Evolutionary conservation across 768 basidiomycete genomes (phyloP), one percentile per base, ranked within the genome.

Genomic region (Suillus sp.): DNA sequence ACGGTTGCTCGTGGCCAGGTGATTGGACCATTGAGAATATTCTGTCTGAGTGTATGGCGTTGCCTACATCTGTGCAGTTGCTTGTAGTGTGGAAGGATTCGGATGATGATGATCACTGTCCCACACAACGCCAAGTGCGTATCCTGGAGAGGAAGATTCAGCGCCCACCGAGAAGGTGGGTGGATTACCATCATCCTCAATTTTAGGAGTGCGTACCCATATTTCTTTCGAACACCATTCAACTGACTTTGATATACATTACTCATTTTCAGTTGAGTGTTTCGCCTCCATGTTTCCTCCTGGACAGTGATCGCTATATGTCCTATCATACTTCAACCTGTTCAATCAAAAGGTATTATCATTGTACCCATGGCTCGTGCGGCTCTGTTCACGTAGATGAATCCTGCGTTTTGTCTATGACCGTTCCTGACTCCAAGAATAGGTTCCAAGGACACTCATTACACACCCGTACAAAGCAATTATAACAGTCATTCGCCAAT

Each of bases 141-240:
- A 22, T 9, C 34, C 30, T 60, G 45, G 27, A 38, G 59, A 47
- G n/a, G 47, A 37, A 50, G 7, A 35, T 51, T 16, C 8, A 11
- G 6, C 59, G 20, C 53, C 27, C 59, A 32, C 40, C 60, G 11
- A 20, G 59, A 50, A 50, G 59, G 59, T 60, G 45, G 59, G 59
- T 51, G 2, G 59, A 60, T 50, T 20, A 14, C 20, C 38, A 60
- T n/a, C 43, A 43, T 8, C 32, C 34, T 22, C 16, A 1, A 0
- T 30, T 35, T 27, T 50, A 45, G 59, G 32, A 34, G 20, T n/a
- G 18, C 2, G 32, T 53, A n/a, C 7, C 0, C 51, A n/a, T 14
- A 10, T 2, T n/a, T 20, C 32, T 34, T 34, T 34, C 51, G 18
- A 53, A 53, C 1, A 1, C 1, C 51, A 4, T 32, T 20, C 50